Conservation (phyloP, 202 grass and related monocot species). For the Schoenoplectus tabernaemontani region DNA sequence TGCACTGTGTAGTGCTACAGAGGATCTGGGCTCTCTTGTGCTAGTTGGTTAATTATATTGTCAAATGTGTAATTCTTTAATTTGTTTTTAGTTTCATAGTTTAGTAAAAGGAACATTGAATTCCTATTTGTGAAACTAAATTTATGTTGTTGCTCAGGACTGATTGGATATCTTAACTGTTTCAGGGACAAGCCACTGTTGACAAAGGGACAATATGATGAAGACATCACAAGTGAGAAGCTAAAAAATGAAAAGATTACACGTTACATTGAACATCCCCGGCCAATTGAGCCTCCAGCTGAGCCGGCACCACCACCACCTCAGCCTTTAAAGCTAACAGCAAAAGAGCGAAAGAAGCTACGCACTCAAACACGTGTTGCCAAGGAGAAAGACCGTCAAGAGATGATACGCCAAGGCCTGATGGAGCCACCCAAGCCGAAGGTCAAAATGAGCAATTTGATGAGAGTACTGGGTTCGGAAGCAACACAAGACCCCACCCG, state of each 20-base stretch:
- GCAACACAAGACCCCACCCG: conserved; percentile 91
- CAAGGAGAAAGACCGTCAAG: conserved; percentile 96
- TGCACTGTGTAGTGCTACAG: too few species aligned
- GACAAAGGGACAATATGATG: conserved; percentile 38
- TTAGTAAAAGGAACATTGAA: background rate
- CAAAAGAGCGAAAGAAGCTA: conserved; percentile 96
- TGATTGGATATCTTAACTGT: background rate
- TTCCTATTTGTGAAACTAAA: conserved; percentile 7
- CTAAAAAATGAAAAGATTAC: conserved; percentile 85
- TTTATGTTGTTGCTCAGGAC: background rate
- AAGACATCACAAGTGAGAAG: conserved; percentile 43
- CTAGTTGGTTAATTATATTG: background rate
- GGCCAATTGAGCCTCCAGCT: conserved; percentile 76
- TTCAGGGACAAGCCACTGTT: conserved; percentile 77
- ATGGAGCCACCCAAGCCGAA: conserved; percentile 93
- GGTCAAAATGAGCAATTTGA: conserved; percentile 99
- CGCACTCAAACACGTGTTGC: conserved; percentile 91
- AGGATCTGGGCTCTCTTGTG: too few species aligned
- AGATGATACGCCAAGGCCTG: conserved; percentile 98
- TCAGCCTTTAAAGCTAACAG: conserved; percentile 87
- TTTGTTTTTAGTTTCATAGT: background rate
- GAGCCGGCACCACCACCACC: conserved; percentile 73
- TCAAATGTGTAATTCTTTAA: background rate
- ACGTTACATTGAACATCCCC: conserved; percentile 84
- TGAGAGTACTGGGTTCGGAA: conserved; percentile 87